These are phyloP conservation scores for Elongisporangium prolatum DNA, from an alignment of 352 stramenopile species.

Conservation along the genomic window DNA sequence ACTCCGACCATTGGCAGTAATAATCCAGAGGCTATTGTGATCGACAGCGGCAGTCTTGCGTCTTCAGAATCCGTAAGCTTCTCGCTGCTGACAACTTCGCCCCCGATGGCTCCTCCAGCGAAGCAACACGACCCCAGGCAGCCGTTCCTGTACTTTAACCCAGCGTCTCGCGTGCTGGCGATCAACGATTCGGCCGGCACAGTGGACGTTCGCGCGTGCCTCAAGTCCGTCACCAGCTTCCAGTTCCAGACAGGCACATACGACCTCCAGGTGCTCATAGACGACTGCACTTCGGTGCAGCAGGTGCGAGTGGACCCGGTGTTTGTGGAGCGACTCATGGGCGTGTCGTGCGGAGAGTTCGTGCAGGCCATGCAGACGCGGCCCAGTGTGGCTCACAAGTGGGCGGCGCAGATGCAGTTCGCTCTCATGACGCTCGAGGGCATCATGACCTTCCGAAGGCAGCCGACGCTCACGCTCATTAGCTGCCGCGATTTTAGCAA, in stretches of 20 bases:
- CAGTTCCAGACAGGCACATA: slow-evolving; percentile 72
- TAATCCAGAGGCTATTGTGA: not conserved
- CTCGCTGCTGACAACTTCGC: slow-evolving; percentile 9
- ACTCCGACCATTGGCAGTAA: slow-evolving; percentile 13
- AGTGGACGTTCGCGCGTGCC: slow-evolving; percentile 59
- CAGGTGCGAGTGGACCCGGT: slow-evolving; percentile 42
- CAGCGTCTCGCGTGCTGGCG: not conserved
- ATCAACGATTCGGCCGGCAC: slow-evolving; percentile 16
- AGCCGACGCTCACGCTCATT: slow-evolving; percentile 38
- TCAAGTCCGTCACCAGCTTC: slow-evolving; percentile 83
- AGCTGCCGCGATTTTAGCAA: slow-evolving; percentile 39
- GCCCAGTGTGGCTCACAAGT: slow-evolving; percentile 43
- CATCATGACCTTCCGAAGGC: slow-evolving; percentile 51
- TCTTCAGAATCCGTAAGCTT: slow-evolving; percentile 5
- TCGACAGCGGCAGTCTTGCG: not conserved
- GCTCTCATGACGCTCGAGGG: slow-evolving; percentile 77
- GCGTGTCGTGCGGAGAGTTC: slow-evolving; percentile 64
- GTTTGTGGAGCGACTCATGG: slow-evolving; percentile 72
- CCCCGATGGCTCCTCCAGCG: not conserved
- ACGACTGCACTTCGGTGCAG: slow-evolving; percentile 67
- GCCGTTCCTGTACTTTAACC: slow-evolving; percentile 53
- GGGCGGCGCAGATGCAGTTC: slow-evolving; percentile 77
- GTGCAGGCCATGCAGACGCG: slow-evolving; percentile 63
- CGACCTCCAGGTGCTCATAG: slow-evolving; percentile 64
- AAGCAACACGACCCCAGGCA: slow-evolving; percentile 7